Percentiles rank a stretch among this genome's conserved stretches.
phyloP scores from a whole-genome alignment of 805 yeast species.

The Barnettozyma wickerhamii region DNA sequence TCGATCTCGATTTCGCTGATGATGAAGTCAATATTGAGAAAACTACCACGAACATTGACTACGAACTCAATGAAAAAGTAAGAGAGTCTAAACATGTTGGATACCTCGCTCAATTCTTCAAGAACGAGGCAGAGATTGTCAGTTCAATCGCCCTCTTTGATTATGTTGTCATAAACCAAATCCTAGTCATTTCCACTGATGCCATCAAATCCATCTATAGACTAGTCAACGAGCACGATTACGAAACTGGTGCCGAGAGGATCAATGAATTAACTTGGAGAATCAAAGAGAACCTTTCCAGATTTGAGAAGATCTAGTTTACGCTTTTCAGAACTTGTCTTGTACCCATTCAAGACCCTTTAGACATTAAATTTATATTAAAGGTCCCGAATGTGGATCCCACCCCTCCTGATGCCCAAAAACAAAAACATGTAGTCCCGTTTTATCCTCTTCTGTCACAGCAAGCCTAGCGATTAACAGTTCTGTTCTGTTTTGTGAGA shows the following conservation, averaged over 20 bases:
- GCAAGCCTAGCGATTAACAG: background rate
- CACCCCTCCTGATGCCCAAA: too few relatives aligned
- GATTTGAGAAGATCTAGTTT: slow-evolving; percentile 1
- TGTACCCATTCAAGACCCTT: background rate
- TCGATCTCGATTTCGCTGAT: slow-evolving; percentile 18
- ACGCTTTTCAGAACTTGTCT: background rate
- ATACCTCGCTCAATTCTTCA: slow-evolving; percentile 16
- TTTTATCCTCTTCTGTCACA: too few relatives aligned
- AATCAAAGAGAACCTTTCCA: slow-evolving; percentile 9
- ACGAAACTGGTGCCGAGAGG: slow-evolving; percentile 2
- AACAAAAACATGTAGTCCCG: too few relatives aligned
- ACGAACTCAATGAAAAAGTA: slow-evolving; percentile 14
- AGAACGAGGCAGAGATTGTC: slow-evolving; percentile 33
- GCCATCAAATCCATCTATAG: slow-evolving; percentile 7
- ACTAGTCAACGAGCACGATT: slow-evolving; percentile 9
- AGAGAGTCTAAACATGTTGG: slow-evolving; percentile 25
- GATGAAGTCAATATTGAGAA: slow-evolving; percentile 14
- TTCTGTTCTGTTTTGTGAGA: background rate
- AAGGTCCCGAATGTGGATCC: too few relatives aligned
- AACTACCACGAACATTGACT: slow-evolving; percentile 11
- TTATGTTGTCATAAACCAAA: slow-evolving; percentile 4
- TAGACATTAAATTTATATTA: too few relatives aligned
- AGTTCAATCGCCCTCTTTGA: slow-evolving; percentile 30
- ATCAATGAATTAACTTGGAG: slow-evolving; percentile 9
- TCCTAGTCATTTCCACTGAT: slow-evolving; percentile 3